A percentile compares a stretch with the other conserved stretches of the same genome.
Evolutionary conservation across 108 stramenopile genomes (phyloP).

Genomic region (Fragilaria crotonensis): DNA sequence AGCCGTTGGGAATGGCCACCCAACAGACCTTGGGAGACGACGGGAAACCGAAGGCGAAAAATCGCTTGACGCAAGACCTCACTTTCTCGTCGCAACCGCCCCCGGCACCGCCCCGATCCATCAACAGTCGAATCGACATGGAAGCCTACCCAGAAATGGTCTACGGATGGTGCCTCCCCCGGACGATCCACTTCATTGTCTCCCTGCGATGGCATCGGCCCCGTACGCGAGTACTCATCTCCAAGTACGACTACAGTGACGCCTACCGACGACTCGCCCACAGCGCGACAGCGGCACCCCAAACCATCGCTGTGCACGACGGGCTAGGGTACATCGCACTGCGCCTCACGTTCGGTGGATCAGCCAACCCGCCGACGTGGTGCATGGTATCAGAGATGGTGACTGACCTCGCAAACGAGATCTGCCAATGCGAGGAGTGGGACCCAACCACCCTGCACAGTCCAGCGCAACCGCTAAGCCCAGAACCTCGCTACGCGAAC

Average conservation of each 20-base stretch:
- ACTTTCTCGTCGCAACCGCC: background rate
- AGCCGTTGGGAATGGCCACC: background rate
- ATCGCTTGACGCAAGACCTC: background rate
- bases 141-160: no score
- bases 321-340: background rate
- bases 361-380: background rate
- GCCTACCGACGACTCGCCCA: no score
- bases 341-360: conserved; percentile 1
- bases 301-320: background rate
- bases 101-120: no score
- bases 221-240: background rate
- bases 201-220: background rate
- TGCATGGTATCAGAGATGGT: background rate
- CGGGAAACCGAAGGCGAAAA: background rate
- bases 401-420: conserved; percentile 1
- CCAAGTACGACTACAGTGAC: background rate
- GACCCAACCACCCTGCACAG: background rate
- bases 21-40: background rate
- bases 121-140: background rate
- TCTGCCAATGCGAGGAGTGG: background rate
- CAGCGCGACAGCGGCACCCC: background rate
- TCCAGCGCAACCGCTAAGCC: background rate
- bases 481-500: no score
- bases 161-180: no score
- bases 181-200: background rate